Conservation (phyloP, 1,284 basidiomycete genomes). For the Laetiporus sulphureus region DNA sequence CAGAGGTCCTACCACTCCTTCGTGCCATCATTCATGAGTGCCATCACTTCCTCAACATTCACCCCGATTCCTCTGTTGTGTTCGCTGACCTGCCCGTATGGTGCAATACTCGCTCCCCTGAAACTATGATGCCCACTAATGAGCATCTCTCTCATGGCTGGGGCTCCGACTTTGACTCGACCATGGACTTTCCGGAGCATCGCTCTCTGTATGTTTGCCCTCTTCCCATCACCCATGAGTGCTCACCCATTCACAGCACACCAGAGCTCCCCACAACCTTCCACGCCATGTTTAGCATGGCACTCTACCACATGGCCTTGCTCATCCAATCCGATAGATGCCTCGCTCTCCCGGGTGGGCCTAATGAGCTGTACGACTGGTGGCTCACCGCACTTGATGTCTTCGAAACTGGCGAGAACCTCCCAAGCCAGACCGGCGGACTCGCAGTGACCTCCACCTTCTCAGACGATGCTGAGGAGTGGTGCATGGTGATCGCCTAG, state of each 20-base stretch:
- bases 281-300: constrained; percentile 54
- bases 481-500: constrained; percentile 62
- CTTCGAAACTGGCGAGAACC: constrained; percentile 57
- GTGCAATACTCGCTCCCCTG: constrained; percentile 15
- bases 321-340: constrained; percentile 44
- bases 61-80: constrained; percentile 49
- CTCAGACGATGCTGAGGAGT: constrained; percentile 38
- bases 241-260: constrained; percentile 7
- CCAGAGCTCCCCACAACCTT: constrained; percentile 54
- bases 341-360: constrained; percentile 47
- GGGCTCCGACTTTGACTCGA: constrained; percentile 19
- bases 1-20: constrained; percentile 45
- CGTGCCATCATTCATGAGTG: constrained; percentile 62
- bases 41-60: constrained; percentile 45
- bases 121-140: constrained; percentile 24
- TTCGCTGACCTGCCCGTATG: constrained; percentile 23
- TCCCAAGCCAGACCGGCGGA: constrained; percentile 40
- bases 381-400: constrained; percentile 61
- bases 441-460: constrained; percentile 1
- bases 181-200: not conserved
- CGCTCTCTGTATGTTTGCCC: too few relatives aligned
- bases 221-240: too few relatives aligned
- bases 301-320: constrained; percentile 55
- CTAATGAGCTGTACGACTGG: constrained; percentile 41
- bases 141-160: constrained; percentile 27